A percentile compares a stretch with the other conserved stretches of the same genome.
These are phyloP conservation scores for Spathaspora gorwiae DNA, from an alignment of 805 yeast genomes.

Conservation along the genomic window DNA sequence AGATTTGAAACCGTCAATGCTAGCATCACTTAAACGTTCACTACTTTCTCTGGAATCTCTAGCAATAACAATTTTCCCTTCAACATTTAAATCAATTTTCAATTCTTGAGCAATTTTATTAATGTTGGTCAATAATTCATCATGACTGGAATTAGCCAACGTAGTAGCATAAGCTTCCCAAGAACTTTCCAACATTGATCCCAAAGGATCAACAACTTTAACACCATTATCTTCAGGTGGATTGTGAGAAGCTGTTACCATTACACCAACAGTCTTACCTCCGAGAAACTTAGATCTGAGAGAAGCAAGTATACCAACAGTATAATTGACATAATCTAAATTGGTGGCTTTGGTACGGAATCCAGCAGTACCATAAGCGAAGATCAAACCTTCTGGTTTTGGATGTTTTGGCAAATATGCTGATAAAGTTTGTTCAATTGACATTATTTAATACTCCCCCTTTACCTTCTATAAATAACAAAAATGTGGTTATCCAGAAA, in stretches of 20 bases:
- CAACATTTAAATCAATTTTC: constrained; percentile 41
- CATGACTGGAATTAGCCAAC: constrained; percentile 64
- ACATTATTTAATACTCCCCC: not conserved
- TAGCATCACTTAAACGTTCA: constrained; percentile 53
- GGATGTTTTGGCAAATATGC: constrained; percentile 25
- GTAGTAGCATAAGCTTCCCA: constrained; percentile 85
- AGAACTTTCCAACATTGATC: constrained; percentile 75
- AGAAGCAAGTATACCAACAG: constrained; percentile 79
- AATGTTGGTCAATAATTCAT: constrained; percentile 40
- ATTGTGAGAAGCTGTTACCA: constrained; percentile 95
- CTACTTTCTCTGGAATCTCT: constrained; percentile 89
- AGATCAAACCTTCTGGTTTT: constrained; percentile 39
- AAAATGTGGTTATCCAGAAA: not conserved
- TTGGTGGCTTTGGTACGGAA: constrained; percentile 70
- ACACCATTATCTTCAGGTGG: constrained; percentile 91
- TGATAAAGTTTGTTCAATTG: constrained; percentile 5
- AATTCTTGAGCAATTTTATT: constrained; percentile 33
- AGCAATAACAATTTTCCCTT: constrained; percentile 60
- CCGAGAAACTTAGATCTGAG: constrained; percentile 69
- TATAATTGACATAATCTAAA: constrained; percentile 76
- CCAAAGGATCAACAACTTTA: constrained; percentile 88
- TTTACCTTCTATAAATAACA: not conserved
- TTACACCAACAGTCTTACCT: constrained; percentile 81
- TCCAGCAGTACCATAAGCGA: constrained; percentile 95
- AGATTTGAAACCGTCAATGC: constrained; percentile 56